Conservation (phyloP, 805 yeast species). For the Teunomyces funiuensis region DNA sequence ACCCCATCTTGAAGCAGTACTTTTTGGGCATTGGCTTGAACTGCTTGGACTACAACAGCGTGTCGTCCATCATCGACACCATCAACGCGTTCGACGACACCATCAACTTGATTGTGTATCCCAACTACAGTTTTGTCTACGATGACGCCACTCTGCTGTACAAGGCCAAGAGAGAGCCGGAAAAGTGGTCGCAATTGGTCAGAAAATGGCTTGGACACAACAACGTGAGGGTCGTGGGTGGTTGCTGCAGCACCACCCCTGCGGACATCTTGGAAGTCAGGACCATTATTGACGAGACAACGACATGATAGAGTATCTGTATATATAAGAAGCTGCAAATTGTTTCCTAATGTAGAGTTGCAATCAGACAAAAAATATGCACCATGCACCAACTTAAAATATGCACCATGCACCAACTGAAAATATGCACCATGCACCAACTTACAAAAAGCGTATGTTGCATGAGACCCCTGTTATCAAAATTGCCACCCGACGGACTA, state of each 20-base stretch:
- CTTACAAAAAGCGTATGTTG: no score
- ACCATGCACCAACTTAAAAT: no score
- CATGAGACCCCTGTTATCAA: no score
- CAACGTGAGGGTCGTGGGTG: slow-evolving; percentile 58
- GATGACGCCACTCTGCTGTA: slow-evolving; percentile 44
- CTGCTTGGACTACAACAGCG: slow-evolving; percentile 53
- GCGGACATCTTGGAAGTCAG: slow-evolving; percentile 29
- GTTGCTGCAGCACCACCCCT: slow-evolving; percentile 75
- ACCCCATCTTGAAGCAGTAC: slow-evolving; percentile 16
- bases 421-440: no score
- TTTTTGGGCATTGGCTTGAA: slow-evolving; percentile 64
- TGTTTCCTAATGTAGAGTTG: no score
- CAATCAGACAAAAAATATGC: no score
- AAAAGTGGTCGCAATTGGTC: slow-evolving; percentile 40
- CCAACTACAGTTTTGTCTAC: slow-evolving; percentile 73
- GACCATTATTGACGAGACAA: slow-evolving; percentile 5
- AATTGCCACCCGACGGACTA: no score
- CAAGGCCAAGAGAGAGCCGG: slow-evolving; percentile 17
- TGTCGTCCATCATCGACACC: slow-evolving; percentile 39
- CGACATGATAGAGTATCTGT: not conserved
- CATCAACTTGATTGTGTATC: slow-evolving; percentile 57
- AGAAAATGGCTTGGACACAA: slow-evolving; percentile 40
- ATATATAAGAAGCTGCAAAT: not conserved
- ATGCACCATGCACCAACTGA: no score
- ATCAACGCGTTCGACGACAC: slow-evolving; percentile 19